These are phyloP conservation scores for Picocystis salinarum DNA, from an alignment of 139 green algal genomes.

Conservation along the genomic window DNA sequence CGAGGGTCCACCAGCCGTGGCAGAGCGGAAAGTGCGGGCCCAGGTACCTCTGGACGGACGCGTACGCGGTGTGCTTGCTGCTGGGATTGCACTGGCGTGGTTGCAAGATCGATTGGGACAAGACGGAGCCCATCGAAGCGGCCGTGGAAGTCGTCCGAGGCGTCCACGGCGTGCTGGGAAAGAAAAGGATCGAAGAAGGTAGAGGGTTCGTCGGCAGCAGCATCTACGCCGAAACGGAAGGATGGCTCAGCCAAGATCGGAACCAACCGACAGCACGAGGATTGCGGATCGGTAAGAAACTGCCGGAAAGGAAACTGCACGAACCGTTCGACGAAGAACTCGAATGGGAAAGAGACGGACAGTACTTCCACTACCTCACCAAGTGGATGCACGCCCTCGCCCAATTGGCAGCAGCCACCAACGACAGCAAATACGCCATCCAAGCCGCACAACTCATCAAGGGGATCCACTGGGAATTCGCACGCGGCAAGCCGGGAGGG, in stretches of 20 bases:
- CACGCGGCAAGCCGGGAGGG: background rate
- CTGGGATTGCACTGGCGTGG: conserved; percentile 13
- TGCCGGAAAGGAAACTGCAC: background rate
- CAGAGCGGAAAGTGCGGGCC: too few species aligned
- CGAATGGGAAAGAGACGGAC: conserved; percentile 23
- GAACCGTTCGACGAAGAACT: conserved; percentile 11
- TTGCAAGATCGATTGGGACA: too few species aligned
- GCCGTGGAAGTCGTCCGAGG: conserved; percentile 14
- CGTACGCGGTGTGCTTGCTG: conserved; percentile 30
- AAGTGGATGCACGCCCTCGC: conserved; percentile 29
- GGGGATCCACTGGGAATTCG: background rate
- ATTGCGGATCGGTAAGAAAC: conserved; percentile 27
- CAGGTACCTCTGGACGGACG: conserved; percentile 30
- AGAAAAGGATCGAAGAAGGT: conserved; percentile 1
- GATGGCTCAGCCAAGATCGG: too few species aligned
- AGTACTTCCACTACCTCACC: conserved; percentile 33
- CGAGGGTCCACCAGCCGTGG: too few species aligned
- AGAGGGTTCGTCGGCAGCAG: conserved; percentile 5
- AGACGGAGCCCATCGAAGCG: conserved; percentile 2
- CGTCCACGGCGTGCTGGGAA: conserved; percentile 20
- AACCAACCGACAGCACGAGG: conserved; percentile 18
- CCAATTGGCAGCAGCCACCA: conserved; percentile 9
- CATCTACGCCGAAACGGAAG: too few species aligned
- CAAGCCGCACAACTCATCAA: conserved; percentile 15
- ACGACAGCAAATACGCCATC: conserved; percentile 11